Percentiles rank a stretch among this genome's conserved stretches.
These are phyloP conservation scores for Camellia sinensis DNA, from an alignment of 148 eudicot genomes.

Conservation along the genomic window DNA sequence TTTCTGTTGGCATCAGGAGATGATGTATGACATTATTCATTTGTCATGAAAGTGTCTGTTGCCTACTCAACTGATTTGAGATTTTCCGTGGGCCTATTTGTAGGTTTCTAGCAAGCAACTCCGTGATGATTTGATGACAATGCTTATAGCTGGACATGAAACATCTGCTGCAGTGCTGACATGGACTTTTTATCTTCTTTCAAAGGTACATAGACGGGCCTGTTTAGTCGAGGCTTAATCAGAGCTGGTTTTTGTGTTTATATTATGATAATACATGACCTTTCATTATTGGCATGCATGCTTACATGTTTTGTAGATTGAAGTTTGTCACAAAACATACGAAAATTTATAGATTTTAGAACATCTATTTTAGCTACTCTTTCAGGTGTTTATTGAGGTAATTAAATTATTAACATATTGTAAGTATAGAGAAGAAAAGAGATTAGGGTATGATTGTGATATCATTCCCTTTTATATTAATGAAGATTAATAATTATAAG, in stretches of 20 bases:
- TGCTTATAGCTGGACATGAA: slow-evolving; percentile 99
- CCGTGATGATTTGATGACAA: slow-evolving; percentile 96
- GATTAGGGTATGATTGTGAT: too few relatives aligned
- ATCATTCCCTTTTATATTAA: too few relatives aligned
- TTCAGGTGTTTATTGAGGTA: neutral
- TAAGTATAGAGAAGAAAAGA: too few relatives aligned
- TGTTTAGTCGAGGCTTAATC: neutral
- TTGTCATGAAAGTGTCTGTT: slow-evolving; percentile 3
- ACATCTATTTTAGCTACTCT: neutral
- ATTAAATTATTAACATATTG: neutral
- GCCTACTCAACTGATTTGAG: slow-evolving; percentile 11
- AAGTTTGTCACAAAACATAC: neutral
- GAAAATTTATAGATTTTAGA: too few relatives aligned
- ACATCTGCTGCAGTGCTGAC: slow-evolving; percentile 97
- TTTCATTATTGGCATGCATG: neutral
- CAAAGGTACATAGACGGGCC: slow-evolving; percentile 45
- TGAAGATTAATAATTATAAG: too few relatives aligned
- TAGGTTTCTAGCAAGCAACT: slow-evolving; percentile 99
- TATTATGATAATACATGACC: too few relatives aligned
- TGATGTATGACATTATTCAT: slow-evolving; percentile 49
- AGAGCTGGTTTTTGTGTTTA: neutral
- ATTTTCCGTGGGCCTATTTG: slow-evolving; percentile 22
- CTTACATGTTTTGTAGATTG: neutral
- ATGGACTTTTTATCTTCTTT: slow-evolving; percentile 96
- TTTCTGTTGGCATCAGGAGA: slow-evolving; percentile 98